Base-by-base conservation (phyloP, 352 stramenopile species). In the Aphanomyces cochlioides region DNA sequence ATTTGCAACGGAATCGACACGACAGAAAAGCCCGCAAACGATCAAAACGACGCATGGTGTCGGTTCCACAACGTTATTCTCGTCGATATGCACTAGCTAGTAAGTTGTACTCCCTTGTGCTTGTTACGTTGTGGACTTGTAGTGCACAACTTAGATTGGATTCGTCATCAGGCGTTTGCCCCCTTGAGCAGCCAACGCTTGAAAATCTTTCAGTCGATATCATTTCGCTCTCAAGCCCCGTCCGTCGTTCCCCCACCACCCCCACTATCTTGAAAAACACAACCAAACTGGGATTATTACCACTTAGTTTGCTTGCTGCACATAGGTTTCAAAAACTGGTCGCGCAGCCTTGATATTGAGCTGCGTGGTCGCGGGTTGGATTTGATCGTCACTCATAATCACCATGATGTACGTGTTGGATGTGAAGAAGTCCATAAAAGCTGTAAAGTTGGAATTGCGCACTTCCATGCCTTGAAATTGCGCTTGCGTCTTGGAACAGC, bases 381-480 rank as follows among this genome's bases (percentile, higher is more conserved):
- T 92, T 47, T 83, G 79, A 38, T 96, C 83, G 82, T 98, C 90
- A 41, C 87, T 97, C 70, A 98, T 96, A 84, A 99, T 98, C 68
- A 99, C 90, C 96, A 99, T 99, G 78, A 99, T 98, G 82, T 98
- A 99, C 47, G 96, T 99, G 80, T 99, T 99, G 76, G 84, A 82
- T 38, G 96, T 99, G 80, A 99, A 99, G 57, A 96, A 94, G 78
- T 99, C 97, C 80, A 99, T 99, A 74, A 97, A 98, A 5, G 96
- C 96, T 53, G 92, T 98, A 71, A 99, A 99, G 82, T 99, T 99
- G n/a, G 88, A 91, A 56, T 98, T 97, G 77, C 96, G 86, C 71
- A 96, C 90, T 74, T 96, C 90, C 95, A 99, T 98, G 48, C 95
- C 96, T 77, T 98, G 93, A 75, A 99, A 99, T 77, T 99, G 90